Percentiles rank a stretch among this genome's conserved stretches.
Conservation (phyloP, 83 land plant species). For the Picea abies region DNA sequence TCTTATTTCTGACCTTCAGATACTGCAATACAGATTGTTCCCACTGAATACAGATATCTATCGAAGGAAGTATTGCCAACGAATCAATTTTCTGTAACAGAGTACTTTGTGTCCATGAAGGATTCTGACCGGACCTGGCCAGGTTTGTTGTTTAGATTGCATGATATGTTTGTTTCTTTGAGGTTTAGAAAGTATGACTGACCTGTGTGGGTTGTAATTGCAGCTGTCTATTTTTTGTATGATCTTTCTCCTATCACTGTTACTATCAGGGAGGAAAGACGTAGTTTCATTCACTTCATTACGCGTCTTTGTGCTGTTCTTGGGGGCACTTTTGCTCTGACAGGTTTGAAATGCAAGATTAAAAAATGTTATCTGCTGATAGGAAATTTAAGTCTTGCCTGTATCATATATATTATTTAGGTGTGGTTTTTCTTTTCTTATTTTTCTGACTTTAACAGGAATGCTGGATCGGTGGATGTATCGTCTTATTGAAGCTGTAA, state of each 20-base stretch:
- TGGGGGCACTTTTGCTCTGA: constrained; percentile 97
- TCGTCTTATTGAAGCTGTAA: constrained; percentile 57
- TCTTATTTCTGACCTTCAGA: constrained; percentile 9
- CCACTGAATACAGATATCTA: constrained; percentile 87
- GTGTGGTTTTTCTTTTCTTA: background rate
- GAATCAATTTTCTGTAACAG: constrained; percentile 97
- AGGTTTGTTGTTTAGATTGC: constrained; percentile 41
- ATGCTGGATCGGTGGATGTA: constrained; percentile 92
- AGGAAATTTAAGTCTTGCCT: background rate
- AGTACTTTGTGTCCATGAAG: constrained; percentile 69
- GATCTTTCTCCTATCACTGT: constrained; percentile 99
- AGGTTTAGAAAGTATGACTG: background rate
- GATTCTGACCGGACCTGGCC: constrained; percentile 80
- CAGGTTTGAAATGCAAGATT: constrained; percentile 52
- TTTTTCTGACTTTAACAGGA: constrained; percentile 41
- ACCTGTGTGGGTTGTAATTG: constrained; percentile 1
- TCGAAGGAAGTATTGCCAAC: constrained; percentile 79
- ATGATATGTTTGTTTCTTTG: background rate
- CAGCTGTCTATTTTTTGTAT: constrained; percentile 98
- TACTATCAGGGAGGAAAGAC: constrained; percentile 87
- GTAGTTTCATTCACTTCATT: constrained; percentile 88
- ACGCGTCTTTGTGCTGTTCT: constrained; percentile 97
- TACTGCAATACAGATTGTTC: constrained; percentile 74
- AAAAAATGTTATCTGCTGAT: background rate
- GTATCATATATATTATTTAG: background rate